Evolutionary conservation across 2,329 filamentous ascomycete species (phyloP).

Genomic region (Leptographium lundbergii): DNA sequence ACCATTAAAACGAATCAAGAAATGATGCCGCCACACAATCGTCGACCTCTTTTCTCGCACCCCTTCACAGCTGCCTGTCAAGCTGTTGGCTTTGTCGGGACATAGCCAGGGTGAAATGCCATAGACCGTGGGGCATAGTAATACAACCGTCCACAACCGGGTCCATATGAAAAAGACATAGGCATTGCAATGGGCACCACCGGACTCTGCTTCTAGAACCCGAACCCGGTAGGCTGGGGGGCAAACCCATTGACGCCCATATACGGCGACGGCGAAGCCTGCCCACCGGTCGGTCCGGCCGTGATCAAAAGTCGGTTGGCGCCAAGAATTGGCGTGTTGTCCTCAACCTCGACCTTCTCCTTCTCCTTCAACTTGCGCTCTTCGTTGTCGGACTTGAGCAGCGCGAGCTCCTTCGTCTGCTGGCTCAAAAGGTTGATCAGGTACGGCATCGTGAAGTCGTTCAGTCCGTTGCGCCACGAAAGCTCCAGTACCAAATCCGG

Average conservation of each 20-base stretch:
- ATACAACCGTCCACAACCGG: not conserved
- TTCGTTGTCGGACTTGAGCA: conserved; percentile 91
- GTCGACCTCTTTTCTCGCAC: not conserved
- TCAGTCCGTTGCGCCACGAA: conserved; percentile 88
- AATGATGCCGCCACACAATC: not conserved
- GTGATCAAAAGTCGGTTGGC: conserved; percentile 89
- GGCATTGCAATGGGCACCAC: conserved; percentile 8
- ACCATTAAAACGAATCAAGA: not conserved
- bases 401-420: conserved; percentile 73
- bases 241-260: conserved; percentile 78
- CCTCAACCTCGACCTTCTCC: conserved; percentile 63
- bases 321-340: conserved; percentile 86
- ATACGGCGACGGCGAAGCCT: conserved; percentile 54
- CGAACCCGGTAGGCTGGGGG: conserved; percentile 75
- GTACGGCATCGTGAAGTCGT: conserved; percentile 98
- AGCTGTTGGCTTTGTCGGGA: not conserved
- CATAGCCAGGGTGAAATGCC: not conserved
- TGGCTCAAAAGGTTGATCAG: conserved; percentile 98
- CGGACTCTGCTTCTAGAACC: conserved; percentile 32
- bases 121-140: not conserved
- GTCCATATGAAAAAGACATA: not conserved
- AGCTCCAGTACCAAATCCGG: conserved; percentile 89
- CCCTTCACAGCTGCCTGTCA: not conserved
- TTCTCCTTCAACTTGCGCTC: conserved; percentile 26
- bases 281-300: conserved; percentile 56